Evolutionary conservation across 2,329 filamentous ascomycete species (phyloP), one percentile per base, ranked within the genome.

Genomic region (Colletotrichum sp.): DNA sequence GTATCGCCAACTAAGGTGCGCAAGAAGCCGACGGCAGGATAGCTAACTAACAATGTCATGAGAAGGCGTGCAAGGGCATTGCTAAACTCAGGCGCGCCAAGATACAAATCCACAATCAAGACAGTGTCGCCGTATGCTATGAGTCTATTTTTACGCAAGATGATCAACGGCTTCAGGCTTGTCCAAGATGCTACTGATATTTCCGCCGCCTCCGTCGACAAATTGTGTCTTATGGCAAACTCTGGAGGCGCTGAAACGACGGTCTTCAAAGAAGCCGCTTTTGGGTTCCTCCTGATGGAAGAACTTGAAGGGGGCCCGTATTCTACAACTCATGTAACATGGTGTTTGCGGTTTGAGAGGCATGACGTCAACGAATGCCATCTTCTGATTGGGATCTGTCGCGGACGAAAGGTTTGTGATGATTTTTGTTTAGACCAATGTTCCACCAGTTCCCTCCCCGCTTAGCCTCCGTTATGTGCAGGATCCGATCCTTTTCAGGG

Each of bases 11-110:
- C 1, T 34, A 39, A 39, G 8, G 36, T 9, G 36, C 8, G 36
- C 16, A 39, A 39, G 36, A 5, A 19, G 5, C 36, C 19, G 16
- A 39, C 1, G 36, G 2, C 16, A 39, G 3, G 8, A 39, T 44
- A 0, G 16, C 36, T 19, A 0, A n/a, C 8, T 19, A 2, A 44
- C 16, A 44, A 3, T 44, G 36, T 3, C 16, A 19, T 2, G 36
- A 44, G 2, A 1, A 44, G 1, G 36, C 16, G 1, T 44, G 0
- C 36, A 1, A 0, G 36, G 36, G 36, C 1, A 44, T 44, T 3
- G 36, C 5, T 9, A 19, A 44, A 44, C 36, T 0, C 36, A 44
- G 16, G 16, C 36, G 36, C 36, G 36, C 8, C 36, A 44, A 5
- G 5, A 9, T 44, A 44, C 36, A 44, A 44, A 44, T 44, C 16